Evolutionary conservation across 192 early-diverging fungal genomes (phyloP).

Genomic region (Rhizophagus clarus): DNA sequence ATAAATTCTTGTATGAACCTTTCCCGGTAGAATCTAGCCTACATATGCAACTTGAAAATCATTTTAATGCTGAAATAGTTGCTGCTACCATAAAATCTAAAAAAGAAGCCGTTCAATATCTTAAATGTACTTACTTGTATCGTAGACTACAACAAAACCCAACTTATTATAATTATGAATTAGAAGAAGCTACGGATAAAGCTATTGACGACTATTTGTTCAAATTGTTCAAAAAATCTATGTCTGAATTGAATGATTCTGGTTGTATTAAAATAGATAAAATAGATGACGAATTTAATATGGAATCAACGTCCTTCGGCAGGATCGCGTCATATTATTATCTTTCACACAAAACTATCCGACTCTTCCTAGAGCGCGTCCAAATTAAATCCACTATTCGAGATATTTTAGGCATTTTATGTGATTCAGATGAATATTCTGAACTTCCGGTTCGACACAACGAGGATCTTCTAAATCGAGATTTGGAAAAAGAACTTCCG

Average conservation of each 20-base stretch:
- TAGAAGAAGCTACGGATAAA: slow-evolving; percentile 68
- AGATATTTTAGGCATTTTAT: slow-evolving; percentile 75
- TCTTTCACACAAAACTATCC: slow-evolving; percentile 80
- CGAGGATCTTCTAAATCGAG: slow-evolving; percentile 88
- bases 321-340: slow-evolving; percentile 92
- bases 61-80: slow-evolving; percentile 95
- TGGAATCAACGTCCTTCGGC: slow-evolving; percentile 76
- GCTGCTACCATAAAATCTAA: slow-evolving; percentile 83
- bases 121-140: slow-evolving; percentile 97
- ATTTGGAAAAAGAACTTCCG: slow-evolving; percentile 75
- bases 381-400: slow-evolving; percentile 48
- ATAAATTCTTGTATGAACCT: slow-evolving; percentile 95
- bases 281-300: slow-evolving; percentile 62
- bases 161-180: slow-evolving; percentile 96
- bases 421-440: slow-evolving; percentile 84
- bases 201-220: slow-evolving; percentile 81
- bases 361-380: slow-evolving; percentile 64
- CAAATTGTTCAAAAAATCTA: slow-evolving; percentile 69
- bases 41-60: slow-evolving; percentile 77
- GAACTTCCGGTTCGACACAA: slow-evolving; percentile 95
- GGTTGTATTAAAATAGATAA: slow-evolving; percentile 73
- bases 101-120: slow-evolving; percentile 93
- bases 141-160: slow-evolving; percentile 92
- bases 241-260: slow-evolving; percentile 68
- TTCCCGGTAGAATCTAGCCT: slow-evolving; percentile 89